A percentile compares a stretch with the other conserved stretches of the same genome.
Conservation (phyloP, 2,329 filamentous ascomycete genomes). For the Curvularia hawaiiensis region DNA sequence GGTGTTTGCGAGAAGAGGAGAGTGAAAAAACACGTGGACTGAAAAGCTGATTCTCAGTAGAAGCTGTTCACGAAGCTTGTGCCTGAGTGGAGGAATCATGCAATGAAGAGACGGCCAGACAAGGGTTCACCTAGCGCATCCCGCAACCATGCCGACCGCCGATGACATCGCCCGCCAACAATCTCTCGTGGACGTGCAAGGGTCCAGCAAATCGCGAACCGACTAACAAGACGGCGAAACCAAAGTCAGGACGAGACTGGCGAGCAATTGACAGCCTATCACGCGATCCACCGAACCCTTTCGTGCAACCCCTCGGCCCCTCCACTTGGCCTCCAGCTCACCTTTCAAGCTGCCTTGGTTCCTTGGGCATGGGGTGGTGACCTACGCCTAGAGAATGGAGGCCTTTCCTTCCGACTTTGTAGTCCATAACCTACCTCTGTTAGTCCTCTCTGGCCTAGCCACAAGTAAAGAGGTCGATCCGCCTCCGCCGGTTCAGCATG, state of each 20-base stretch:
- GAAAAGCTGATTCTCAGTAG: not conserved
- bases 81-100: conserved; percentile 10
- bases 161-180: conserved; percentile 13
- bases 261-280: not conserved
- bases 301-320: conserved; percentile 17
- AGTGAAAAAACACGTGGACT: conserved; percentile 5
- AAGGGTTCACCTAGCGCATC: conserved; percentile 12
- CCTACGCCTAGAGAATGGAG: conserved; percentile 64
- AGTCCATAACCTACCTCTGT: conserved; percentile 82
- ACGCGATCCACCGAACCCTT: conserved; percentile 3
- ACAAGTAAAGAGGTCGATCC: conserved; percentile 35
- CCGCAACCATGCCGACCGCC: conserved; percentile 7
- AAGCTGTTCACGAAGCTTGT: conserved; percentile 11
- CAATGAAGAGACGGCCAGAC: conserved; percentile 4
- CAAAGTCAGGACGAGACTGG: not conserved
- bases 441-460: conserved; percentile 78
- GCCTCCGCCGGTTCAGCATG: conserved; percentile 53
- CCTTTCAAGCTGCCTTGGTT: conserved; percentile 12
- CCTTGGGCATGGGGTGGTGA: conserved; percentile 37
- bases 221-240: not conserved
- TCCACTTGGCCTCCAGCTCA: not conserved
- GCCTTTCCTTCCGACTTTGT: conserved; percentile 80
- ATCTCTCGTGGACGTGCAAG: conserved; percentile 4
- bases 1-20: not conserved
- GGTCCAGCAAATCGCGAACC: conserved; percentile 7